Evolutionary conservation across 2,329 filamentous ascomycete species (phyloP), one percentile per base, ranked within the genome.

Genomic region (Plectosphaerella sp.): DNA sequence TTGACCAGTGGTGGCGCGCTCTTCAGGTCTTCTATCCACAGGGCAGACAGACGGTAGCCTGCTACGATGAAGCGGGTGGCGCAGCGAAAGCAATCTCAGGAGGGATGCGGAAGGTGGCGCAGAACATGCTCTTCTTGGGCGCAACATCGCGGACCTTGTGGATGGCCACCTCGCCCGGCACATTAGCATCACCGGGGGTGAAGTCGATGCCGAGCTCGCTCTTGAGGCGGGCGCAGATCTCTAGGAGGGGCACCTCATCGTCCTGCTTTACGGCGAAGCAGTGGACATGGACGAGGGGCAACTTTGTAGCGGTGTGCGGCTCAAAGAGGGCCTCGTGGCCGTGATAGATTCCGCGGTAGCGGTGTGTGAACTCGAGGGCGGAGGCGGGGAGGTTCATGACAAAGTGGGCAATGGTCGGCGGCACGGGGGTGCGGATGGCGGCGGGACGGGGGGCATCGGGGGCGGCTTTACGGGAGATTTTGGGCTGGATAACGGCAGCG

Each of bases 301-400:
- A 75, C 55, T 77, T 76, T 11, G 74, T 75, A 9, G 67, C 65
- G 1, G 82, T 87, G 53, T 80, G 68, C 2, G 85, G 83, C 25
- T 71, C 64, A 60, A 93, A 92, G 2, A 90, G 75, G 2, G 68
- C 56, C 66, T 91, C 84, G 22, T 83, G 77, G 3, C 84, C 84
- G n/a, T 80, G 72, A 66, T 97, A 97, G 15, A 96, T 70, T 5
- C 94, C 93, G 18, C 84, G 82, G 75, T 91, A 95, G 75, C 62
- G 64, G 51, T 76, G 75, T 20, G 97, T 78, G 66, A 99, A 99
- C 53, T 88, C 86, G 54, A 94, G 86, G 1, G 94, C 93, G 1
- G 85, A 88, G 1, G 92, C 94, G 1, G 94, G 94, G 15, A 99
- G 86, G 71, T 99, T 99, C 90, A 99, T 97, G 59, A 97, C 88